phyloP scores from a whole-genome alignment of 1,139 yeast genomes.

The Geotrichum armillariae region DNA sequence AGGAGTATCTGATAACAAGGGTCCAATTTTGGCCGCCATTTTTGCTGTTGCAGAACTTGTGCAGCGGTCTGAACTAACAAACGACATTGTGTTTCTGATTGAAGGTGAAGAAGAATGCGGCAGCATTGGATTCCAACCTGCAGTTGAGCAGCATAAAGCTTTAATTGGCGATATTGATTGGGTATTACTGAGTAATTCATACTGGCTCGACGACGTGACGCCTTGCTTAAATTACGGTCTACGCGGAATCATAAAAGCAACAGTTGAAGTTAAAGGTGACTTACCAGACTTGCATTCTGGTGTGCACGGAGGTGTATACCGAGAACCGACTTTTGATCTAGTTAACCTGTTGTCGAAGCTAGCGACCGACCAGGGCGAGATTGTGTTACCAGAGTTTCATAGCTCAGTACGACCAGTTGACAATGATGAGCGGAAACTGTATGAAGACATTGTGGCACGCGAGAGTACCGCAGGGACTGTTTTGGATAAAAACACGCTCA shows the following conservation, averaged over 20 bases:
- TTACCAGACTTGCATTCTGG: constrained; percentile 94
- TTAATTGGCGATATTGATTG: constrained; percentile 76
- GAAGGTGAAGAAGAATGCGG: constrained; percentile 98
- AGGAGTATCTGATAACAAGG: constrained; percentile 94
- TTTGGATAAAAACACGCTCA: constrained; percentile 38
- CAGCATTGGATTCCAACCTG: constrained; percentile 76
- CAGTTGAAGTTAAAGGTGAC: constrained; percentile 69
- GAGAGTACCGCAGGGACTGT: constrained; percentile 37
- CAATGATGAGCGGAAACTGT: constrained; percentile 56
- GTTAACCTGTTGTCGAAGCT: constrained; percentile 67
- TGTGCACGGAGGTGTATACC: constrained; percentile 90
- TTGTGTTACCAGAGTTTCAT: constrained; percentile 69
- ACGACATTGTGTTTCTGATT: constrained; percentile 77
- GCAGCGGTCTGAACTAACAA: constrained; percentile 51
- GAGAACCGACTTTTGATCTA: constrained; percentile 88
- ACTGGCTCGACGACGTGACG: constrained; percentile 85
- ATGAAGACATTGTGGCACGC: constrained; percentile 57
- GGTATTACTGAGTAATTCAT: constrained; percentile 85
- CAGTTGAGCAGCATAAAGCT: constrained; percentile 50
- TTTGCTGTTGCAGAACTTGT: constrained; percentile 79
- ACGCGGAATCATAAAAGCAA: constrained; percentile 83
- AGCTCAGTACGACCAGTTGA: constrained; percentile 60
- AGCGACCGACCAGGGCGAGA: constrained; percentile 54
- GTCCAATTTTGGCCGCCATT: constrained; percentile 84
- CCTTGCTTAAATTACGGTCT: constrained; percentile 95